Conservation (phyloP, 345 rosid species). For the Pistacia atlantica region DNA sequence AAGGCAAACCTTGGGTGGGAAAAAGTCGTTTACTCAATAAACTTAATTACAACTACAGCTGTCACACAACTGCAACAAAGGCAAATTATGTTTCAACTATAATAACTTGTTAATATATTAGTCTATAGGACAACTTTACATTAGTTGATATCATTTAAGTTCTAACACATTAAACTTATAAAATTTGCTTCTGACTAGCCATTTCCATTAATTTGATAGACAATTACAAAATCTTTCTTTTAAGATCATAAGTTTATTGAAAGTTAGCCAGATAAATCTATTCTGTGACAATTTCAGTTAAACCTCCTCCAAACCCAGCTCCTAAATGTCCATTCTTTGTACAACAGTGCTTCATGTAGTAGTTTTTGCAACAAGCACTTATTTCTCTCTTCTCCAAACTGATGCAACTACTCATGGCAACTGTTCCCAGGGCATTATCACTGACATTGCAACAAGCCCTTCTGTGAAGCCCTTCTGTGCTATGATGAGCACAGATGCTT, state of each 20-base stretch:
- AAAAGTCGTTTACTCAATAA: too few species aligned
- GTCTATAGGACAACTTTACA: too few species aligned
- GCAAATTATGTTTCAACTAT: too few species aligned
- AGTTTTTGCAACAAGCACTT: constrained; percentile 15
- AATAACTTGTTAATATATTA: too few species aligned
- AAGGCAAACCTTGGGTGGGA: too few species aligned
- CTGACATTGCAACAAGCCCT: neutral
- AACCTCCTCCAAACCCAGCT: constrained; percentile 6
- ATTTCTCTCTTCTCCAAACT: constrained; percentile 19
- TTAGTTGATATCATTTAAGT: too few species aligned
- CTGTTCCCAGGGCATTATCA: neutral
- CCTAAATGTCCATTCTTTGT: constrained; percentile 9
- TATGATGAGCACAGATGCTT: neutral
- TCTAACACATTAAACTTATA: neutral
- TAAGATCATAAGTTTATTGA: neutral
- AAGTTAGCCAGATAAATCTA: neutral
- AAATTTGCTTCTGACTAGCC: neutral
- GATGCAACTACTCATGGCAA: neutral
- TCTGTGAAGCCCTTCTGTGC: neutral
- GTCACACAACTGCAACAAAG: too few species aligned
- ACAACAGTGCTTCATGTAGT: constrained; percentile 19
- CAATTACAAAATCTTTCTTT: neutral
- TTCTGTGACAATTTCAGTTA: constrained; percentile 13
- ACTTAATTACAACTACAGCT: too few species aligned
- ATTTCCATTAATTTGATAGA: neutral